A percentile compares a stretch with the other conserved stretches of the same genome.
Conservation (phyloP, 495 filamentous ascomycete species). For the Sabuloglossum arenarium region DNA sequence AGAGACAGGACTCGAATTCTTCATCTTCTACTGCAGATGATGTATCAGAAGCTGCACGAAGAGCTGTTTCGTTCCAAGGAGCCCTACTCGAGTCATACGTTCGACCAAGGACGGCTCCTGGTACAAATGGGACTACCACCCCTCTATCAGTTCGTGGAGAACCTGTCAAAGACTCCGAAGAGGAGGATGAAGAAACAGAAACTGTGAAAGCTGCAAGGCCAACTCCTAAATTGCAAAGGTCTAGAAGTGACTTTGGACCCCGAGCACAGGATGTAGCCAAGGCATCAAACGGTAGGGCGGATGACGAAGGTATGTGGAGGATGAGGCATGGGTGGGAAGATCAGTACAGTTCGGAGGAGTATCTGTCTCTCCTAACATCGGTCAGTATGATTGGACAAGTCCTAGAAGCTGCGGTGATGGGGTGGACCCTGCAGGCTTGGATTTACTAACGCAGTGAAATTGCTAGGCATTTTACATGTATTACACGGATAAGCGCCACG, state of each 20-base stretch:
- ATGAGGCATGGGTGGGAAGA: constrained; percentile 44
- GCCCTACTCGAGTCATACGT: neutral
- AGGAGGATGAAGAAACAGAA: neutral
- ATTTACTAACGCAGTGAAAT: constrained; percentile 13
- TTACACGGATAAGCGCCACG: constrained; percentile 91
- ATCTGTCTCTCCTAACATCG: constrained; percentile 34
- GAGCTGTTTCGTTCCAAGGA: neutral
- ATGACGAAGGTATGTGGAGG: constrained; percentile 28
- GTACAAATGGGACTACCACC: neutral
- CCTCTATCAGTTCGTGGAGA: neutral
- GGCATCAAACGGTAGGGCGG: constrained; percentile 16
- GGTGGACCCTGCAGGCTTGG: neutral
- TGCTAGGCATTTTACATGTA: constrained; percentile 88
- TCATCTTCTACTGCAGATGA: neutral
- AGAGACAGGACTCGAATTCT: neutral
- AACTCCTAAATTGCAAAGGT: neutral
- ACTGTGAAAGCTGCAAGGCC: neutral
- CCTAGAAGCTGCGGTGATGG: neutral
- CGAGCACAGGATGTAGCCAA: constrained; percentile 10
- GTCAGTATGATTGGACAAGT: constrained; percentile 18
- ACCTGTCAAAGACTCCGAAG: neutral
- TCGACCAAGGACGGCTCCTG: neutral
- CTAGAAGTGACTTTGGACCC: constrained; percentile 5
- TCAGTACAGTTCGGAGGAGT: constrained; percentile 37
- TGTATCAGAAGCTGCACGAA: neutral